phyloP scores from a whole-genome alignment of 441 rosid genomes.

The Croton setiger region DNA sequence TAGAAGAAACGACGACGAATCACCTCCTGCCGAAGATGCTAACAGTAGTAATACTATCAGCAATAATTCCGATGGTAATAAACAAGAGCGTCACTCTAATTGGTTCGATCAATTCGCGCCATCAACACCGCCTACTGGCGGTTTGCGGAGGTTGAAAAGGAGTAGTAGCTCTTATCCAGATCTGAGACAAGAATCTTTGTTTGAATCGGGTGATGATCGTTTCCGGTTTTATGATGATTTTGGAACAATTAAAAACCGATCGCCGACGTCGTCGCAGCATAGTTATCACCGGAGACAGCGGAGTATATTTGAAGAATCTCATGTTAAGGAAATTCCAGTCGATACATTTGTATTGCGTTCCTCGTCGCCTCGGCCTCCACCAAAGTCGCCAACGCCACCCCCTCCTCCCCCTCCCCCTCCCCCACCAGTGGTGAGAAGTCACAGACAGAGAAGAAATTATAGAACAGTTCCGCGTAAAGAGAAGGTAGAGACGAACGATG shows the following conservation, averaged over 20 bases:
- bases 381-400: constrained; percentile 27
- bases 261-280: constrained; percentile 17
- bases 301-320: constrained; percentile 34
- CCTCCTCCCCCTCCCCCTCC: constrained; percentile 35
- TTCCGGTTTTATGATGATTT: constrained; percentile 71
- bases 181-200: constrained; percentile 43
- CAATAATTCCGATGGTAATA: constrained; percentile 15
- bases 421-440: constrained; percentile 18
- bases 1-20: constrained; percentile 47
- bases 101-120: constrained; percentile 48
- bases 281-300: constrained; percentile 26
- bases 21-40: constrained; percentile 13
- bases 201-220: constrained; percentile 41
- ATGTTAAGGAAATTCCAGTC: constrained; percentile 49
- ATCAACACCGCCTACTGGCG: constrained; percentile 17
- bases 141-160: constrained; percentile 47
- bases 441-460: constrained; percentile 30
- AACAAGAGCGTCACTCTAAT: constrained; percentile 7
- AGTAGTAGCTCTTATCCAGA: constrained; percentile 78
- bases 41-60: background rate
- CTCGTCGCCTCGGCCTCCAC: constrained; percentile 23
- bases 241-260: constrained; percentile 40
- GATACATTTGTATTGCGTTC: constrained; percentile 48
- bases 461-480: constrained; percentile 37
- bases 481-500: constrained; percentile 17